Conservation (phyloP, 2,329 filamentous ascomycete species). For the Aspergillus sp. region DNA sequence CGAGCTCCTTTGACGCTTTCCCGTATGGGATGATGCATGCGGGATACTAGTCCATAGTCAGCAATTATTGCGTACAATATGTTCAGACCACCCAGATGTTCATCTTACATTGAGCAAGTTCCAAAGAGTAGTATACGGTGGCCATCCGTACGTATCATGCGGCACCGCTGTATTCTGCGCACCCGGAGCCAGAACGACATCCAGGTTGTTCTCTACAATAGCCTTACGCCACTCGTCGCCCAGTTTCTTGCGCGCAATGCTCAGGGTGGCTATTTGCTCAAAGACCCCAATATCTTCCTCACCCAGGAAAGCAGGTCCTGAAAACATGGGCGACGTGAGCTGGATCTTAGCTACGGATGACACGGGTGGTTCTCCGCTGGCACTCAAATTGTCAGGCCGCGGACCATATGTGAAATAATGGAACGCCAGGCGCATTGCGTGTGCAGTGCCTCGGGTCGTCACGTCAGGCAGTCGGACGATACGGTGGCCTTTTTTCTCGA, state of each 20-base stretch:
- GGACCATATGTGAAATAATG: background rate
- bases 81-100: slow-evolving; percentile 40
- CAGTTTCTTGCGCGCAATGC: background rate
- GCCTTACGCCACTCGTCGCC: background rate
- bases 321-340: slow-evolving; percentile 1
- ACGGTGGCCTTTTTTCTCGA: background rate
- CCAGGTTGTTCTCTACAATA: background rate
- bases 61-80: background rate
- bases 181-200: slow-evolving; percentile 2
- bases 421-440: background rate
- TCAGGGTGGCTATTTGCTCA: background rate
- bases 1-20: slow-evolving; percentile 33
- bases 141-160: slow-evolving; percentile 5
- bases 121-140: slow-evolving; percentile 3
- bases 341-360: background rate
- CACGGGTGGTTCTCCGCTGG: background rate
- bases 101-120: slow-evolving; percentile 15
- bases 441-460: background rate
- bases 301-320: background rate
- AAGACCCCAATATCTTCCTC: background rate
- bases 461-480: background rate
- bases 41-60: background rate
- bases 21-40: slow-evolving; percentile 1
- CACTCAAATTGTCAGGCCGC: background rate
- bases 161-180: slow-evolving; percentile 2